These are phyloP conservation scores for Wickerhamiella musiphila DNA, from an alignment of 805 yeast species.

Conservation along the genomic window DNA sequence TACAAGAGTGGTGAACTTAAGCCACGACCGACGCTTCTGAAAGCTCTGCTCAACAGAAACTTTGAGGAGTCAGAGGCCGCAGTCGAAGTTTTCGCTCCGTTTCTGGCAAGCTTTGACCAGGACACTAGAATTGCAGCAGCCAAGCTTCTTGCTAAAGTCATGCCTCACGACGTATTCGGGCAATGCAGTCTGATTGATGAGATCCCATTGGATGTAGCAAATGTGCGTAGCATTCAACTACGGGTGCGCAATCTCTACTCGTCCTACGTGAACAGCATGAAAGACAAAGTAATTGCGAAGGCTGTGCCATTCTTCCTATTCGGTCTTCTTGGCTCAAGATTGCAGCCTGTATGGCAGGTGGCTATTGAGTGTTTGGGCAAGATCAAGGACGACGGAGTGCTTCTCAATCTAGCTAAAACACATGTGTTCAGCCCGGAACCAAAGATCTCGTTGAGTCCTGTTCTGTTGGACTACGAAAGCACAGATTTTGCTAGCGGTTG, in stretches of 20 bases:
- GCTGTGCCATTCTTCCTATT: slow-evolving; percentile 34
- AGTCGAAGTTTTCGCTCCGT: background rate
- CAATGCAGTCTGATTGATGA: slow-evolving; percentile 48
- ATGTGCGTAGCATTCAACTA: slow-evolving; percentile 57
- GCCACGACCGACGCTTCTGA: too few species aligned
- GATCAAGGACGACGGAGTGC: slow-evolving; percentile 13
- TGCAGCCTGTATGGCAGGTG: slow-evolving; percentile 77
- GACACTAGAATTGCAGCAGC: slow-evolving; percentile 9
- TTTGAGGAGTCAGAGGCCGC: background rate
- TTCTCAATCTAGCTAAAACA: too few species aligned
- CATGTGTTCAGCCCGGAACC: too few species aligned
- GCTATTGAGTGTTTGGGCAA: slow-evolving; percentile 40
- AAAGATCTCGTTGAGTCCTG: slow-evolving; percentile 17
- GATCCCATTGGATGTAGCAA: slow-evolving; percentile 48
- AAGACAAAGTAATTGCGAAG: slow-evolving; percentile 12
- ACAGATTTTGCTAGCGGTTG: too few species aligned
- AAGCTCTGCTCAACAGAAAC: background rate
- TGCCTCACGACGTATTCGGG: slow-evolving; percentile 18
- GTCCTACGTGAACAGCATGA: slow-evolving; percentile 24
- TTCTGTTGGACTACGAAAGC: too few species aligned
- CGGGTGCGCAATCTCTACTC: slow-evolving; percentile 45
- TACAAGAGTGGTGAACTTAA: too few species aligned
- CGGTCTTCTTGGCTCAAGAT: slow-evolving; percentile 57
- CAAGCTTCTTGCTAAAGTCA: slow-evolving; percentile 3
- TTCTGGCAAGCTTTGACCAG: slow-evolving; percentile 10